These are phyloP conservation scores for Globisporangium orthogonon DNA, from an alignment of 352 stramenopile species.

Conservation along the genomic window DNA sequence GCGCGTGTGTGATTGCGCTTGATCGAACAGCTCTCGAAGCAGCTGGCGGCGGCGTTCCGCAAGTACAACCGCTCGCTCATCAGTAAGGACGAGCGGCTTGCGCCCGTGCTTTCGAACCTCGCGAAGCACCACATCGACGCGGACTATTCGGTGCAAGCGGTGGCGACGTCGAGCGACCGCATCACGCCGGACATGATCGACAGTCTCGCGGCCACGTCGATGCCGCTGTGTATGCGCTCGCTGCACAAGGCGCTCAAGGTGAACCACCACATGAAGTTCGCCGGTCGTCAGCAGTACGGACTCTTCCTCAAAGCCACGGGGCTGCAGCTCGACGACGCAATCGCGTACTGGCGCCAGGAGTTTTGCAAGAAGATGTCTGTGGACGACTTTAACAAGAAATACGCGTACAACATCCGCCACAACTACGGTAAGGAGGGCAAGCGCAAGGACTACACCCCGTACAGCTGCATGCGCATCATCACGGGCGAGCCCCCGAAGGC, in stretches of 20 bases:
- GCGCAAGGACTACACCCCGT: conserved; percentile 95
- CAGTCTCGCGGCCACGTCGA: conserved; percentile 78
- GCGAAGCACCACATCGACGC: conserved; percentile 95
- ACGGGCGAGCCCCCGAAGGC: conserved; percentile 89
- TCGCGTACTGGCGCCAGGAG: conserved; percentile 93
- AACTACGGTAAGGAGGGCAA: conserved; percentile 99
- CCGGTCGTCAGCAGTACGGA: conserved; percentile 95
- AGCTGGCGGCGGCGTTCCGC: conserved; percentile 83
- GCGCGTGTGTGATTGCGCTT: not conserved
- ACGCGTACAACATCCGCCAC: conserved; percentile 98
- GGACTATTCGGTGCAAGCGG: conserved; percentile 61
- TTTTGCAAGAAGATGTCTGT: conserved; percentile 94
- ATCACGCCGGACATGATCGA: conserved; percentile 93
- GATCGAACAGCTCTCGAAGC: conserved; percentile 76
- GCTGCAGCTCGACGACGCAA: conserved; percentile 94
- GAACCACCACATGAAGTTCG: conserved; percentile 97
- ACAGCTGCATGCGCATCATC: conserved; percentile 97
- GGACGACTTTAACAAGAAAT: conserved; percentile 98
- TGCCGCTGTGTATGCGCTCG: conserved; percentile 98
- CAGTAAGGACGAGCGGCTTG: conserved; percentile 90
- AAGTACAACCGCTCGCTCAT: conserved; percentile 89
- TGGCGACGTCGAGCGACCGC: conserved; percentile 27
- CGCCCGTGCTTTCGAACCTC: conserved; percentile 92
- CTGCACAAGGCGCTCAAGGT: conserved; percentile 92
- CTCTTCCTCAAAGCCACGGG: conserved; percentile 98